phyloP scores from a whole-genome alignment of 371 early-diverging fungal genomes.

The Actinomortierella ambigua region DNA sequence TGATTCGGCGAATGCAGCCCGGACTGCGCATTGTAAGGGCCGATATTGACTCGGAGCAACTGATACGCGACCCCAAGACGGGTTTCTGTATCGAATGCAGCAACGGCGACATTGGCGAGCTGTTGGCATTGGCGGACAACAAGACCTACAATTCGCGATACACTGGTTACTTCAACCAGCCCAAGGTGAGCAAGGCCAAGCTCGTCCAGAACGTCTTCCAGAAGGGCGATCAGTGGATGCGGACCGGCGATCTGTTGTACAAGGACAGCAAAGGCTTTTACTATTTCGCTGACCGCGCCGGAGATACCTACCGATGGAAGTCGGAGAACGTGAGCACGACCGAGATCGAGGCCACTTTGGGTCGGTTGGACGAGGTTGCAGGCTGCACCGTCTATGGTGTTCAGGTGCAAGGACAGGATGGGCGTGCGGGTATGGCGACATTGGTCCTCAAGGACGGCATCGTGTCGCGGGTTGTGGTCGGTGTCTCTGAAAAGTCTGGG shows the following conservation, averaged over 20 bases:
- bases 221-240: constrained; percentile 60
- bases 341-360: constrained; percentile 64
- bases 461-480: neutral
- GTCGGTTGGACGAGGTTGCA: constrained; percentile 55
- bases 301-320: constrained; percentile 79
- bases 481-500: neutral
- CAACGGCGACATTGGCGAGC: constrained; percentile 37
- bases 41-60: constrained; percentile 30
- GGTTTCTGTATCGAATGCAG: constrained; percentile 36
- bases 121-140: constrained; percentile 34
- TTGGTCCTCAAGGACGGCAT: constrained; percentile 47
- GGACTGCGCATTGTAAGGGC: constrained; percentile 12
- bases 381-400: constrained; percentile 72
- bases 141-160: constrained; percentile 16
- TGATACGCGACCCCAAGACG: constrained; percentile 37
- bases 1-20: constrained; percentile 11
- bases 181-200: constrained; percentile 24
- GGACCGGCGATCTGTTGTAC: constrained; percentile 71
- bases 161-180: constrained; percentile 37
- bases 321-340: constrained; percentile 70
- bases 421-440: constrained; percentile 80
- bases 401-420: constrained; percentile 58
- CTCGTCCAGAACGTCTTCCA: constrained; percentile 23
- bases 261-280: constrained; percentile 51
- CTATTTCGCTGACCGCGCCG: constrained; percentile 76